Conservation (phyloP, 257 asterid genomes). For the Parsonsia alboflavescens region DNA sequence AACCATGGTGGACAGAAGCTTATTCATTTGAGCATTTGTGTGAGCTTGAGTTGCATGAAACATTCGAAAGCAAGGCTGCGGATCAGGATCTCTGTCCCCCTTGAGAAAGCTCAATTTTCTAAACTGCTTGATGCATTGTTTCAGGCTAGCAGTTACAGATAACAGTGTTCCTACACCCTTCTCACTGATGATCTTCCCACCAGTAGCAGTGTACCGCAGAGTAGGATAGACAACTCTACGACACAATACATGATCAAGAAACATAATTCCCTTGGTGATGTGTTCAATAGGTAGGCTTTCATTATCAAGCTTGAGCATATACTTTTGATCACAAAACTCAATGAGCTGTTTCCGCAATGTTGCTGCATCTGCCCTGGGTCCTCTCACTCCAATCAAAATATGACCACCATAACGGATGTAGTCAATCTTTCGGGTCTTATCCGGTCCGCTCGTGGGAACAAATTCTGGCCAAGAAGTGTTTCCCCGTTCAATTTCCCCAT, state of each 20-base stretch:
- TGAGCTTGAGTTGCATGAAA: conserved; percentile 98
- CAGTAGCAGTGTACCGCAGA: conserved; percentile 87
- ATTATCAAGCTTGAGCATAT: conserved; percentile 83
- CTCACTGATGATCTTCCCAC: conserved; percentile 95
- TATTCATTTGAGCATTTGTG: conserved; percentile 97
- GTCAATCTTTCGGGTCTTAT: conserved; percentile 88
- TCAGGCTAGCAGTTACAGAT: conserved; percentile 94
- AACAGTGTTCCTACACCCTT: conserved; percentile 91
- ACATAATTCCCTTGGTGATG: conserved; percentile 95
- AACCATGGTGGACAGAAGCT: conserved; percentile 76
- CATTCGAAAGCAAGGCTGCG: conserved; percentile 98
- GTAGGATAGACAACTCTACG: conserved; percentile 96
- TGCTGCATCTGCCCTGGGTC: conserved; percentile 97
- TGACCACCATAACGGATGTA: conserved; percentile 93
- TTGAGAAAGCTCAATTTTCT: conserved; percentile 73
- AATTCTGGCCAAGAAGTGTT: conserved; percentile 99
- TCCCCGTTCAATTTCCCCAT: conserved; percentile 82
- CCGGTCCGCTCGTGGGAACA: conserved; percentile 96
- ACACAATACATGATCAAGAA: conserved; percentile 92
- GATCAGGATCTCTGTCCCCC: conserved; percentile 97
- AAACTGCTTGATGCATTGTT: conserved; percentile 85
- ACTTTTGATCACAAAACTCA: conserved; percentile 83
- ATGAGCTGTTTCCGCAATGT: conserved; percentile 75
- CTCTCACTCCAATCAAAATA: conserved; percentile 85
- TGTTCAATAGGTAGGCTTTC: conserved; percentile 92